Conservation (phyloP, 2,329 filamentous ascomycete genomes). For the Stachybotrys chlorohalonatus region DNA sequence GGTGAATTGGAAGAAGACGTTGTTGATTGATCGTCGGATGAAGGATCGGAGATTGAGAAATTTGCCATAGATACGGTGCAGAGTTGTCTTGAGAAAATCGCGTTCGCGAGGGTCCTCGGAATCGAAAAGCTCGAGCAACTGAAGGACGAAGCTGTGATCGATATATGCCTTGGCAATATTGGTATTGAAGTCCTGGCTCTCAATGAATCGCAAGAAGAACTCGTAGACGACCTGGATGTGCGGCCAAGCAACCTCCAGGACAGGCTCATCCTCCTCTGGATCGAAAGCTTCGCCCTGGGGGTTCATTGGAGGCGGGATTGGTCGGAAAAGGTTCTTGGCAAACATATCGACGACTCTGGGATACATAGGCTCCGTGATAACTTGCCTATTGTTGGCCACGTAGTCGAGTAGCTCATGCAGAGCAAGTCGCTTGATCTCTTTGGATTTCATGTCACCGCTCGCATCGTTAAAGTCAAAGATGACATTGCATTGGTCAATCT, state of each 20-base stretch:
- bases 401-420: constrained; percentile 96
- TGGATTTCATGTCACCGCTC: constrained; percentile 97
- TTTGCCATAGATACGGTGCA: constrained; percentile 97
- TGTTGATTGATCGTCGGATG: constrained; percentile 97
- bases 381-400: constrained; percentile 94
- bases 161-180: constrained; percentile 99
- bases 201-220: constrained; percentile 97
- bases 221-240: constrained; percentile 99
- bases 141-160: constrained; percentile 93
- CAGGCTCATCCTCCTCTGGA: constrained; percentile 95
- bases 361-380: constrained; percentile 99
- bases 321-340: constrained; percentile 94
- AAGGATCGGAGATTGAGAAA: constrained; percentile 96
- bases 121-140: constrained; percentile 95
- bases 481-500: constrained; percentile 99
- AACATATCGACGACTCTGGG: constrained; percentile 99
- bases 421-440: constrained; percentile 96
- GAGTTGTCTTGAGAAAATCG: constrained; percentile 95
- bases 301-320: constrained; percentile 93
- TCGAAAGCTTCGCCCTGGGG: constrained; percentile 98
- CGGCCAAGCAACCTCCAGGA: constrained; percentile 96
- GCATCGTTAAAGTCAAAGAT: constrained; percentile 99
- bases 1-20: constrained; percentile 99
- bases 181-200: constrained; percentile 99
- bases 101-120: constrained; percentile 95